Percentiles rank a stretch among this genome's conserved stretches.
Evolutionary conservation across 2,329 filamentous ascomycete genomes (phyloP).

Genomic region (Monosporascus sp.): DNA sequence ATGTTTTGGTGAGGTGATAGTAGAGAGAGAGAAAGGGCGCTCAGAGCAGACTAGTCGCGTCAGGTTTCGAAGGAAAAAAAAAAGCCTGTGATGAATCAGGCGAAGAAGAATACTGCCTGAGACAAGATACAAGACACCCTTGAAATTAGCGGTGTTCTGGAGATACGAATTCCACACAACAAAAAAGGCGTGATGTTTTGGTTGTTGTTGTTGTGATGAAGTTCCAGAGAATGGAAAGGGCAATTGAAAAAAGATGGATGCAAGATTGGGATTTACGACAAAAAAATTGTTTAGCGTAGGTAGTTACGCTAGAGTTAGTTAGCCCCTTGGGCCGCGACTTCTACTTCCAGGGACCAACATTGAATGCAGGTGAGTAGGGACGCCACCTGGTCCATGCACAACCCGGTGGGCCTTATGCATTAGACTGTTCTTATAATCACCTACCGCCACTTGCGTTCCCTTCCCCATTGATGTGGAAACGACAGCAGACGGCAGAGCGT

Average conservation of each 20-base stretch:
- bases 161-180: neutral
- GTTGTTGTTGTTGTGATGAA: neutral
- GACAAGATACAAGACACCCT: neutral
- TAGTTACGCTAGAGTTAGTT: neutral
- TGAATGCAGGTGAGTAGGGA: neutral
- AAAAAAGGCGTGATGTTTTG: neutral
- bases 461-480: too few species aligned
- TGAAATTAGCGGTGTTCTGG: neutral
- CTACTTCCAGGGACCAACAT: neutral
- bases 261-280: neutral
- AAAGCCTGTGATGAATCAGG: neutral
- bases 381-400: too few species aligned
- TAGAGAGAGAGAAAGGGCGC: constrained; percentile 8
- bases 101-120: constrained; percentile 1
- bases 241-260: constrained; percentile 7
- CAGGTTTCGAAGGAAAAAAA: neutral
- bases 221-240: constrained; percentile 6
- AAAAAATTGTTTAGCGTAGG: neutral
- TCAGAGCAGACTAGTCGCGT: constrained; percentile 15
- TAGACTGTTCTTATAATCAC: too few species aligned
- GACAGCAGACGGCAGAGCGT: too few species aligned
- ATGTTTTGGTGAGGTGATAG: constrained; percentile 8
- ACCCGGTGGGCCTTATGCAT: too few species aligned
- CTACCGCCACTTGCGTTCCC: too few species aligned
- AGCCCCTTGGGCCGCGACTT: neutral